phyloP scores from a whole-genome alignment of 1,284 basidiomycete genomes.

The Ustilago crameri region DNA sequence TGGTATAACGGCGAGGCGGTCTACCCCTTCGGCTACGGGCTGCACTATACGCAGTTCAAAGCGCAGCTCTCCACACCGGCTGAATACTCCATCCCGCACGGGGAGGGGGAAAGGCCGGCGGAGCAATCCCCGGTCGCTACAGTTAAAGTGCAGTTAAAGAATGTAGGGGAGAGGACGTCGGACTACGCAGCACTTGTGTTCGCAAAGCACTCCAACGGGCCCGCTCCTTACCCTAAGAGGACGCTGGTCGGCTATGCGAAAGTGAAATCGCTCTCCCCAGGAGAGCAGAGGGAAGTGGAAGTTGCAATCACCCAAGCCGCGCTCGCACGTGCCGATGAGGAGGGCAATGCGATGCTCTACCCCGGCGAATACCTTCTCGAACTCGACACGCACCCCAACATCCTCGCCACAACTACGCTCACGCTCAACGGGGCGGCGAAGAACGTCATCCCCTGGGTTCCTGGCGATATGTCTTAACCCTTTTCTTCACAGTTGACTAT shows the following conservation, averaged over 20 bases:
- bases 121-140: slow-evolving; percentile 8
- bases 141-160: not conserved
- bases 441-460: slow-evolving; percentile 18
- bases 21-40: slow-evolving; percentile 16
- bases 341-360: slow-evolving; percentile 18
- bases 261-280: slow-evolving; percentile 4
- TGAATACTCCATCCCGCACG: slow-evolving; percentile 1
- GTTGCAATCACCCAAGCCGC: slow-evolving; percentile 19
- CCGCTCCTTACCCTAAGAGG: slow-evolving; percentile 16
- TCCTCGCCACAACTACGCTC: slow-evolving; percentile 6
- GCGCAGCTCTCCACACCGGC: not conserved
- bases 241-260: slow-evolving; percentile 18
- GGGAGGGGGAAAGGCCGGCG: slow-evolving; percentile 1
- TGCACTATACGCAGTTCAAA: slow-evolving; percentile 21
- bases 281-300: slow-evolving; percentile 4
- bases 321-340: slow-evolving; percentile 16
- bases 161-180: slow-evolving; percentile 8
- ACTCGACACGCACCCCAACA: slow-evolving; percentile 8
- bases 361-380: slow-evolving; percentile 22
- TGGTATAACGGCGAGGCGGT: slow-evolving; percentile 21
- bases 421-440: not conserved
- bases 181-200: slow-evolving; percentile 30
- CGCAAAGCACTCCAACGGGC: slow-evolving; percentile 11
- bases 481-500: no score
- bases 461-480: slow-evolving; percentile 19